Evolutionary conservation across 1,139 yeast species (phyloP), one percentile per base, ranked within the genome.

Genomic region (Candida sp.): DNA sequence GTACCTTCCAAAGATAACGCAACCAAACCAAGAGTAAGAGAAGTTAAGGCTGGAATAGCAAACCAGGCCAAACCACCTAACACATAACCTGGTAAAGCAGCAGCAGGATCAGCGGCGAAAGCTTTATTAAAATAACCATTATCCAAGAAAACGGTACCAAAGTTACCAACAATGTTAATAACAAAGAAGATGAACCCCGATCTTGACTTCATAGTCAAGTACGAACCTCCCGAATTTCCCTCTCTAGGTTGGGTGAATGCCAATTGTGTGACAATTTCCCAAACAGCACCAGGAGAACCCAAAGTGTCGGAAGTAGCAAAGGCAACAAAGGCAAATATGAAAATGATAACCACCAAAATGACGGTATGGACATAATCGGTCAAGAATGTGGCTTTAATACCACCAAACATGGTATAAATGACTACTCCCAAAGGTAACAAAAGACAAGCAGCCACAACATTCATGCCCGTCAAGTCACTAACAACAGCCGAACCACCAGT

Each of bases 11-110:
- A 72, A 21, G 88, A 82, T 50, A 87, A 68, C 39, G 88, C 87
- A 27, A 90, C 87, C 33, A 89, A 71, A 9, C 97, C 97, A 84
- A 88, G 73, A 9, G 95, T 85, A 6, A 95, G 84, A 15, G 96
- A 86, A 38, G 82, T 76, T 44, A 87, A 75, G 70, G 84, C 84
- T 33, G 97, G 97, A 50, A 89, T 83, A 7, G 95, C 93, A 60
- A 87, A 85, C 97, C 97, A 90, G 0, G 93, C 84, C 43, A 89
- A 62, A n/a, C 96, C 96, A 45, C 97, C 97, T 52, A 87, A 66
- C 30, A 88, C 82, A 61, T 90, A 89, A 15, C 96, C 97, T n/a
- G 95, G 93, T 55, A 89, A 72, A 27, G 95, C 88, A 33, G 95
- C 83, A 3, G 81, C 85, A 15, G 96, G 95, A 49, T 83, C 75